Evolutionary conservation across 768 basidiomycete species (phyloP).

Genomic region (Lactifluus echinatus): DNA sequence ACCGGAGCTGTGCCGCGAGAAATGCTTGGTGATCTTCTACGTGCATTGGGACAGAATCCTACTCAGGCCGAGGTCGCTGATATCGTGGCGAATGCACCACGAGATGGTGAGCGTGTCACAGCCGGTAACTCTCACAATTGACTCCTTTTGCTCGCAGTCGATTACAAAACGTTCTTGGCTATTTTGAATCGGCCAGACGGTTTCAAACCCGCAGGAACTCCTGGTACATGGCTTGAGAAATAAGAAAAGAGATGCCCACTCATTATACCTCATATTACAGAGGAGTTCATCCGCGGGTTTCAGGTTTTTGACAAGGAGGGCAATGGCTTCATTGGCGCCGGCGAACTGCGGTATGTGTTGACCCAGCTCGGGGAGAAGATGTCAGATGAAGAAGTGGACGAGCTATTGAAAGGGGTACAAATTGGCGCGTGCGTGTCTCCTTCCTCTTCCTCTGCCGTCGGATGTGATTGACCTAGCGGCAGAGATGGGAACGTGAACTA

Average conservation of each 20-base stretch:
- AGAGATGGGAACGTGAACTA: slow-evolving; percentile 98
- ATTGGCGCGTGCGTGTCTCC: slow-evolving; percentile 61
- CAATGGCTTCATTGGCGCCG: slow-evolving; percentile 85
- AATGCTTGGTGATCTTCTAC: slow-evolving; percentile 83
- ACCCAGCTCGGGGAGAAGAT: slow-evolving; percentile 99
- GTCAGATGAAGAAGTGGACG: slow-evolving; percentile 95
- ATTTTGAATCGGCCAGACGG: slow-evolving; percentile 95
- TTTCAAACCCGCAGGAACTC: slow-evolving; percentile 94
- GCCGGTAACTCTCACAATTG: not conserved
- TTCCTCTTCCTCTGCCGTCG: slow-evolving; percentile 3
- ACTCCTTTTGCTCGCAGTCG: slow-evolving; percentile 43
- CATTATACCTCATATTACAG: slow-evolving; percentile 32
- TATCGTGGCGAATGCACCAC: slow-evolving; percentile 61
- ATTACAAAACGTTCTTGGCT: slow-evolving; percentile 83
- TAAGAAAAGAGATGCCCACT: not conserved
- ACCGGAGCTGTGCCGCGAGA: slow-evolving; percentile 84
- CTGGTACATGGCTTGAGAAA: slow-evolving; percentile 47
- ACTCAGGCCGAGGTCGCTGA: slow-evolving; percentile 95
- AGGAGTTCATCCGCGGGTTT: slow-evolving; percentile 99
- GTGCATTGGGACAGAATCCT: slow-evolving; percentile 97
- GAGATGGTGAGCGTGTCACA: slow-evolving; percentile 50
- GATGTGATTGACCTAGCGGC: slow-evolving; percentile 5
- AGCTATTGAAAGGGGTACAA: slow-evolving; percentile 92
- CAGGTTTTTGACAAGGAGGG: slow-evolving; percentile 98
- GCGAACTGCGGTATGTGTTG: slow-evolving; percentile 71